Base-by-base conservation (phyloP, 345 rosid species). In the Brassica juncea region DNA sequence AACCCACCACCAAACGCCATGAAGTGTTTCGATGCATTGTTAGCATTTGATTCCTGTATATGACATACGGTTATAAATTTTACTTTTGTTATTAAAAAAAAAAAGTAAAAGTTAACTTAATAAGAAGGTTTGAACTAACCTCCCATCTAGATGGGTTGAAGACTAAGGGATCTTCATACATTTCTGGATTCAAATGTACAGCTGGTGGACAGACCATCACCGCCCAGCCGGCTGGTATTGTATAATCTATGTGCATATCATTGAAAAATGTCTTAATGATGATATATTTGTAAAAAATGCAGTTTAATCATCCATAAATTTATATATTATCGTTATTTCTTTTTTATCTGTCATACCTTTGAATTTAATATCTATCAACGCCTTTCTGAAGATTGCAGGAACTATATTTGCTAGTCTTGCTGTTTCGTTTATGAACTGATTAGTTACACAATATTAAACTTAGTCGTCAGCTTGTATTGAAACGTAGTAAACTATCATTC, bases 1-100 rank as follows among this genome's bases (percentile, higher is more conserved):
- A 92, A 86, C 65, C 99, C 99, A 14, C 98, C 99, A 66, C 99
- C 99, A 77, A 95, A 95, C 54, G 97, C 97, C 99, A 95, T 95
- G 89, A 95, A 95, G 66, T 87, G 80, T 78, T 90, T 95, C 10
- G 98, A 79, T 67, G 91, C 94, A 4, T 86, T 84, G 77, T 70
- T 87, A 77, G 34, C 27, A 64, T 86, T 93, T 73, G 71, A 74
- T 30, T 90, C 97, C 99, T 95, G 57, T 49, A 5, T 21, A 66
- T 1, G 21, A 42, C 7, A 77, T 32, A 74, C 52, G 6, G 11
- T 5, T 71, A 25, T 37, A 0, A 58, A 1, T 55, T 49, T 57
- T 67, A 11, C 21, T 74, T 4, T 28, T 21, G 30, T 11, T 58
- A 0, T 58, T n/a, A 1, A 15, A n/a, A 16, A 6, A 54, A 6